A percentile compares a stretch with the other conserved stretches of the same genome.
phyloP scores from a whole-genome alignment of 2,329 filamentous ascomycete genomes.

The Cercospora sesami region DNA sequence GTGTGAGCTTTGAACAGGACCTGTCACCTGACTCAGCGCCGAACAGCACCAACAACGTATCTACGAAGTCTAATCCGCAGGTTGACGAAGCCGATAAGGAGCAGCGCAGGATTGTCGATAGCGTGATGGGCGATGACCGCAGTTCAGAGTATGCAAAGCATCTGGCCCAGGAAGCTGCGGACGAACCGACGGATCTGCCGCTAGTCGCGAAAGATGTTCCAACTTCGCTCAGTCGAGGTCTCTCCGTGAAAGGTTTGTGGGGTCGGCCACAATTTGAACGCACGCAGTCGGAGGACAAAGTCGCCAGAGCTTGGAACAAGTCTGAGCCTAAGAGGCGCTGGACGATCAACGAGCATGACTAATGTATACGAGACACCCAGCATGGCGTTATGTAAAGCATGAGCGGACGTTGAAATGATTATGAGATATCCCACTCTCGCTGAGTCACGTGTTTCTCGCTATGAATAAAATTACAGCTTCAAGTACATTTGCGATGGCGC shows the following conservation, averaged over 20 bases:
- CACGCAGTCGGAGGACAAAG: slow-evolving; percentile 22
- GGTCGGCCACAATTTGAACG: slow-evolving; percentile 37
- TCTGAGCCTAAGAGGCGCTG: slow-evolving; percentile 27
- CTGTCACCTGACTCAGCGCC: slow-evolving; percentile 38
- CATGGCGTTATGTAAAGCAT: neutral
- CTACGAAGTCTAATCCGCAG: neutral
- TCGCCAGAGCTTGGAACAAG: slow-evolving; percentile 19
- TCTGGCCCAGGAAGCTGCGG: slow-evolving; percentile 20
- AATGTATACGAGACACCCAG: neutral
- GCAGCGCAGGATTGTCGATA: slow-evolving; percentile 18
- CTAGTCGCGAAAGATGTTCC: slow-evolving; percentile 26
- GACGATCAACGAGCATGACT: slow-evolving; percentile 27
- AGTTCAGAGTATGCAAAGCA: slow-evolving; percentile 14
- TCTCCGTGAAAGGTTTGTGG: slow-evolving; percentile 47
- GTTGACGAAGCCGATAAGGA: slow-evolving; percentile 6
- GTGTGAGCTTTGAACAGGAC: slow-evolving; percentile 28
- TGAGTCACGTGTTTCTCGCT: neutral
- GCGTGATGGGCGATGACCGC: slow-evolving; percentile 19
- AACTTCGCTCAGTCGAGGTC: slow-evolving; percentile 26
- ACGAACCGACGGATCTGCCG: slow-evolving; percentile 24
- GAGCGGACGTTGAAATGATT: neutral
- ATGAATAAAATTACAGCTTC: neutral
- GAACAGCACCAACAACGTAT: neutral
- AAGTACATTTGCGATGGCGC: neutral
- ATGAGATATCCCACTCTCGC: neutral